Evolutionary conservation across 495 filamentous ascomycete genomes (phyloP).

Genomic region (Podospora didyma): DNA sequence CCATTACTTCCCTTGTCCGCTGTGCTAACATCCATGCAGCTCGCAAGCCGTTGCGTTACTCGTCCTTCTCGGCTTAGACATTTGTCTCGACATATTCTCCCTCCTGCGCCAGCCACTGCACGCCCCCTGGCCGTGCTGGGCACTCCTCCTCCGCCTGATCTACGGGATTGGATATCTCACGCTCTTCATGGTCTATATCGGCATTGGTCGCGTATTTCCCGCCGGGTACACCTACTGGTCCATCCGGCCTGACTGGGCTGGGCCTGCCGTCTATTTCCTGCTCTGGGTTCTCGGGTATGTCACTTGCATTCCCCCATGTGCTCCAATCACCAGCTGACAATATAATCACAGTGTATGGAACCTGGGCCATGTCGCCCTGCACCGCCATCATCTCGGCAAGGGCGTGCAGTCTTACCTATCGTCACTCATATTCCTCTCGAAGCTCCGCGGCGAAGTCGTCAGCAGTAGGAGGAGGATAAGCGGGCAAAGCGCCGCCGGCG

Average conservation of each 20-base stretch:
- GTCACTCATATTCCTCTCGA: neutral
- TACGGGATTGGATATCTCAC: slow-evolving; percentile 20
- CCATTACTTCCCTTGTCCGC: no score
- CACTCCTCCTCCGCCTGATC: slow-evolving; percentile 12
- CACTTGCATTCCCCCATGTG: no score
- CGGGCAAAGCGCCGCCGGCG: neutral
- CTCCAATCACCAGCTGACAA: no score
- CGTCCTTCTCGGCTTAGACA: slow-evolving; percentile 25
- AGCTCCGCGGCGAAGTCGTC: neutral
- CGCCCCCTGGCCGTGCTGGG: slow-evolving; percentile 19
- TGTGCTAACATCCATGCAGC: slow-evolving; percentile 3
- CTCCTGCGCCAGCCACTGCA: slow-evolving; percentile 16
- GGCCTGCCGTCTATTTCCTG: slow-evolving; percentile 23
- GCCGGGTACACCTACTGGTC: slow-evolving; percentile 20
- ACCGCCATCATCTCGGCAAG: slow-evolving; percentile 14
- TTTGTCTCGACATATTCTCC: slow-evolving; percentile 26
- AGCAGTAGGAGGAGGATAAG: neutral
- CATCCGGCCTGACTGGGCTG: slow-evolving; percentile 10
- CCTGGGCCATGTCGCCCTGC: slow-evolving; percentile 14
- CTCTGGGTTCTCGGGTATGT: slow-evolving; percentile 27
- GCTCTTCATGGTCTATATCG: slow-evolving; percentile 26
- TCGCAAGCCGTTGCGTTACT: slow-evolving; percentile 22
- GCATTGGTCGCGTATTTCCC: slow-evolving; percentile 19
- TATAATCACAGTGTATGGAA: slow-evolving; percentile 20
- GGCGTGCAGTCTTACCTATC: neutral